Evolutionary conservation across 768 basidiomycete species (phyloP).

Genomic region (Lactarius sanguifluus): DNA sequence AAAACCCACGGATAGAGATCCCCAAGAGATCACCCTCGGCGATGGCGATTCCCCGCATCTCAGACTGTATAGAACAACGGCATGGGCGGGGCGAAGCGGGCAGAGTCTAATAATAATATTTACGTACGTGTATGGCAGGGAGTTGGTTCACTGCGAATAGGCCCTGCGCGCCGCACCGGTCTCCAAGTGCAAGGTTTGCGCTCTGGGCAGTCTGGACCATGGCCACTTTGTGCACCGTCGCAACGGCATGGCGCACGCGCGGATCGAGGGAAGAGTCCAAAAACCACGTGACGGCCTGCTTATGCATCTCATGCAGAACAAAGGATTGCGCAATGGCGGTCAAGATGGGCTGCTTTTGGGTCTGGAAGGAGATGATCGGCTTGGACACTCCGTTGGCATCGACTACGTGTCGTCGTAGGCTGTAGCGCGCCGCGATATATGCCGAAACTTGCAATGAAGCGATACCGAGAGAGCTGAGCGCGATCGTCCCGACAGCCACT

Average conservation of each 20-base stretch:
- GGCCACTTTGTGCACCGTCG: slow-evolving; percentile 56
- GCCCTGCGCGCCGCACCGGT: slow-evolving; percentile 67
- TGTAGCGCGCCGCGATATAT: slow-evolving; percentile 58
- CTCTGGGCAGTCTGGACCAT: slow-evolving; percentile 55
- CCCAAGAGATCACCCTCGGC: slow-evolving; percentile 54
- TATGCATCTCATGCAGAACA: slow-evolving; percentile 48
- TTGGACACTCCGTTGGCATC: slow-evolving; percentile 44
- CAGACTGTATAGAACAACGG: slow-evolving; percentile 20
- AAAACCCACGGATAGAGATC: slow-evolving; percentile 46
- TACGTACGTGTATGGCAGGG: slow-evolving; percentile 50
- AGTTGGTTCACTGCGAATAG: slow-evolving; percentile 65
- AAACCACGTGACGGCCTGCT: slow-evolving; percentile 41
- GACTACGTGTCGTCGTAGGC: slow-evolving; percentile 50
- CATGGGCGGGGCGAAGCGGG: slow-evolving; percentile 37
- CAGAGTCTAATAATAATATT: background rate
- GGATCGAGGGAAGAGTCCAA: slow-evolving; percentile 43
- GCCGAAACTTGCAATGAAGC: slow-evolving; percentile 53
- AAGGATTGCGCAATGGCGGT: slow-evolving; percentile 52
- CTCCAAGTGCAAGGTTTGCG: slow-evolving; percentile 52
- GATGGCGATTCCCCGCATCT: slow-evolving; percentile 40
- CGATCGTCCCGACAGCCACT: slow-evolving; percentile 32
- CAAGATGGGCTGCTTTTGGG: slow-evolving; percentile 61
- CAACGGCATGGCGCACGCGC: slow-evolving; percentile 54
- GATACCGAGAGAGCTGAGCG: slow-evolving; percentile 35
- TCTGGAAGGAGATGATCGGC: slow-evolving; percentile 62